Evolutionary conservation across 441 rosid species (phyloP), one percentile per base, ranked within the genome.

Genomic region (Populus tomentosa): DNA sequence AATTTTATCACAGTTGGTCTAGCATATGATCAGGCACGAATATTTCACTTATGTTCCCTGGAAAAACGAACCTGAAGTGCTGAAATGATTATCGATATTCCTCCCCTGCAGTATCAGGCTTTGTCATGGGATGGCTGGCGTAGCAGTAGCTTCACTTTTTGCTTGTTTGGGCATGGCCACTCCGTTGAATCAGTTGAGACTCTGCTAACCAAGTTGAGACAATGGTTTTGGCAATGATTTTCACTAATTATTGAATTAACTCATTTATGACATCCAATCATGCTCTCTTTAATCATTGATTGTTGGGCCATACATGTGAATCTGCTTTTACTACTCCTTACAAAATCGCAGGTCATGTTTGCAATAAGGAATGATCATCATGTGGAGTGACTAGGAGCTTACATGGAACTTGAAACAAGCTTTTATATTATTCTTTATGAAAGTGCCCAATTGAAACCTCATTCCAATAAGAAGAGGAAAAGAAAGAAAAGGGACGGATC

Each of bases 321-420:
- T 28, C 16, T 20, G 36, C 28, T 7, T 24, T 14, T 46, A 42
- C 68, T 69, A 36, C 71, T 73, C 81, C 73, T 79, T 23, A 63
- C 38, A 70, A 71, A 28, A 38, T 78, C 67, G 80, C 80, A 73
- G 70, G 80, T 28, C 70, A 77, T 61, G 65, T 61, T 21, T 10
- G 65, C 14, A 61, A 23, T 1, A 38, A 36, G 61, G 2, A 38
- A 32, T 74, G 75, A 30, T 73, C 78, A 69, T 50, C 69, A 36
- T 69, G 67, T 69, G 75, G 75, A 56, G 69, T 13, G 59, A 53
- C 20, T 71, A n/a, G 20, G 46, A 75, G 46, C 33, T 21, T 24
- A 1, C 21, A 11, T 6, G 0, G 21, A 72, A 33, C 35, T 30
- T 5, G 9, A 28, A 20, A 0, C 6, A 77, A 63, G 42, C 63